Base-by-base conservation (phyloP, 768 basidiomycete genomes). In the Lactarius hatsudake region DNA sequence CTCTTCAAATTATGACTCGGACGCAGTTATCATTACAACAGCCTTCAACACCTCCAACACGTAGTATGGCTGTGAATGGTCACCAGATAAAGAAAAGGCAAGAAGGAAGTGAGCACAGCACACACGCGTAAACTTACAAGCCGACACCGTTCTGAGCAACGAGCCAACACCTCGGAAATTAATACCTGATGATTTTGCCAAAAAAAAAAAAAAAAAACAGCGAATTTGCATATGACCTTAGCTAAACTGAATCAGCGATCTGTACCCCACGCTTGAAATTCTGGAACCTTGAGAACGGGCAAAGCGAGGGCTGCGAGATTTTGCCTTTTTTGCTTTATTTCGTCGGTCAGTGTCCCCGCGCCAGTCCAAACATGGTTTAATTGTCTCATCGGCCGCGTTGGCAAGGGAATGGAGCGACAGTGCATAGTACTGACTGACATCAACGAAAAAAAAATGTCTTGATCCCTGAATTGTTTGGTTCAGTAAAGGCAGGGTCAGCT, bases 321-420 rank as follows among this genome's bases (percentile, higher is more conserved):
- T 48, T 30, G 32, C 5, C 38, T 40, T 40, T 5, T 40, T 40
- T 38, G 59, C 32, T 45, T 45, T 20, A 38, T 48, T 40, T 12
- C n/a, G 17, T 38, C 48, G 12, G 30, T 30, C 36, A 8, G 34
- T 58, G 8, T 12, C 38, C 36, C 48, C 38, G 56, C 61, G 42
- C 36, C 57, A 20, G 57, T 59, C 62, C 66, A 36, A 67, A 67
- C 66, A 54, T 54, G 66, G 66, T 45, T 63, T 63, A 67, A 67
- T 67, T 66, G 59, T 42, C 48, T 12, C 48, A n/a, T 12, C 43
- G 45, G 28, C n/a, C 30, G 51, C 63, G 66, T 67, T 67, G 66
- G 62, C 66, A 67, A 63, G 62, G 66, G 18, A 62, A 67, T 63
- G 51, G 28, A 6, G 30, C 30, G 30, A 36, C 26, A 53, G 51